Percentiles rank a stretch among this genome's conserved stretches.
Conservation (phyloP, 257 asterid species). For the Ajuga chamaepitys region DNA sequence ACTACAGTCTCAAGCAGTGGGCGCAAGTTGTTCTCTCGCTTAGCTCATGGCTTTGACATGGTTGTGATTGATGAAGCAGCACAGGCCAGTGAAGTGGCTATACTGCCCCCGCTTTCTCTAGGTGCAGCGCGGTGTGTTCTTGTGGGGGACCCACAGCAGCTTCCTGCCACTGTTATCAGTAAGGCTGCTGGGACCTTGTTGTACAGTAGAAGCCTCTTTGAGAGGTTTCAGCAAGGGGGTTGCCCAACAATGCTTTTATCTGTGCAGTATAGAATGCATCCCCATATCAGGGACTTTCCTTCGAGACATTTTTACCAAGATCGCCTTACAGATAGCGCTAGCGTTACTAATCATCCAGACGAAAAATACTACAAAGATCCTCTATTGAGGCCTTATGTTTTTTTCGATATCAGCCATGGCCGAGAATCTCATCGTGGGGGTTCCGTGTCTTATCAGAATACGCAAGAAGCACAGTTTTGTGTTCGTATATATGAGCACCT, state of each 20-base stretch:
- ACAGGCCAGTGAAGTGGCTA: constrained; percentile 94
- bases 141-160: constrained; percentile 99
- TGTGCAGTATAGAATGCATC: constrained; percentile 98
- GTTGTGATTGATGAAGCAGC: constrained; percentile 99
- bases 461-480: constrained; percentile 89
- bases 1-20: constrained; percentile 99
- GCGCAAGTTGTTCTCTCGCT: constrained; percentile 85
- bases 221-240: constrained; percentile 97
- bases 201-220: constrained; percentile 94
- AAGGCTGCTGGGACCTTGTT: constrained; percentile 98
- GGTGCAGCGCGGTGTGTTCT: constrained; percentile 99
- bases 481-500: constrained; percentile 89
- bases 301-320: constrained; percentile 96
- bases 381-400: constrained; percentile 70
- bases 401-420: constrained; percentile 81
- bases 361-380: constrained; percentile 80
- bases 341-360: constrained; percentile 64
- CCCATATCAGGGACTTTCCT: constrained; percentile 92
- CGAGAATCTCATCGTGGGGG: constrained; percentile 97
- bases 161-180: constrained; percentile 98
- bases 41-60: constrained; percentile 97
- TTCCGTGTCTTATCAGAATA: constrained; percentile 86
- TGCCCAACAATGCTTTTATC: constrained; percentile 96
- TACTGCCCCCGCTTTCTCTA: constrained; percentile 88
- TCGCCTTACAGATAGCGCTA: constrained; percentile 89